phyloP scores from a whole-genome alignment of 345 rosid species.

The Aurinia saxatilis region DNA sequence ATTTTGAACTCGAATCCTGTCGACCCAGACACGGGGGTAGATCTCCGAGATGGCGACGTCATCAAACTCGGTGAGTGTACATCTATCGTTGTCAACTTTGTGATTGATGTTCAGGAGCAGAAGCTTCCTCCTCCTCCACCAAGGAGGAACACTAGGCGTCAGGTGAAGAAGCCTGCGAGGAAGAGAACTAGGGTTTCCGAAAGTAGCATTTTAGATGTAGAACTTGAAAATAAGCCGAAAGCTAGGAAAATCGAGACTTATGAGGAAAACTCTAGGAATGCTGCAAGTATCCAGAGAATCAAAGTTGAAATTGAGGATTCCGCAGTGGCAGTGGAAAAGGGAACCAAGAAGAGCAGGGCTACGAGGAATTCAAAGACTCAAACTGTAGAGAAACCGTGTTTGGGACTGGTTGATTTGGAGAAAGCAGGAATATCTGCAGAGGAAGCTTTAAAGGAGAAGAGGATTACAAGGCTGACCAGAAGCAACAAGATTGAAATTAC shows the following conservation, averaged over 20 bases:
- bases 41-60: slow-evolving; percentile 41
- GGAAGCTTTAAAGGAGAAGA: not conserved
- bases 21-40: slow-evolving; percentile 27
- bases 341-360: not conserved
- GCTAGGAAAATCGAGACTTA: no score
- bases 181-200: slow-evolving; percentile 28
- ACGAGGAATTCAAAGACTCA: no score
- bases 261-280: no score
- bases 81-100: slow-evolving; percentile 38
- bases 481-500: slow-evolving; percentile 10
- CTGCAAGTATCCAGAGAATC: no score
- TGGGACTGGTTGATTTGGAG: not conserved
- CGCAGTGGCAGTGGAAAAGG: not conserved
- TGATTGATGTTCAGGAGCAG: not conserved
- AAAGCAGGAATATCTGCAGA: not conserved
- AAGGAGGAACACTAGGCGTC: slow-evolving; percentile 28
- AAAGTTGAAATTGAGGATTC: no score
- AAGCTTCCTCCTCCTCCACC: slow-evolving; percentile 11
- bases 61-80: slow-evolving; percentile 60
- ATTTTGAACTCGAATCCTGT: slow-evolving; percentile 33
- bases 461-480: slow-evolving; percentile 27
- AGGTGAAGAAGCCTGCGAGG: slow-evolving; percentile 3
- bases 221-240: not conserved
- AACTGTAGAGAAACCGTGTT: not conserved
- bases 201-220: not conserved